These are phyloP conservation scores for Tetrastigma voinierianum DNA, from an alignment of 164 flowering plant genomes.

Conservation along the genomic window DNA sequence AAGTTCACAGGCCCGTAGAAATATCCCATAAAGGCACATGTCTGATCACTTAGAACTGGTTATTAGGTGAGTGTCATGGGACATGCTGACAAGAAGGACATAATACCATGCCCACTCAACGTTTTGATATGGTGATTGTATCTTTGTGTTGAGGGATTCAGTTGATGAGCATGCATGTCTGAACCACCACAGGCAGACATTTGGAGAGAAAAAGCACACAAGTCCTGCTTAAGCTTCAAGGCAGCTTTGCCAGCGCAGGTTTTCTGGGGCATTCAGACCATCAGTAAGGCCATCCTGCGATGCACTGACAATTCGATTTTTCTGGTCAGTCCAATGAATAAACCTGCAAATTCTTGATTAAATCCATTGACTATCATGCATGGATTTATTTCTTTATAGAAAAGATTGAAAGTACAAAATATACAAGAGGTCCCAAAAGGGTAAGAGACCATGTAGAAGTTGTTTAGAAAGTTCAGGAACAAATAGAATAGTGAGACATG, in stretches of 20 bases:
- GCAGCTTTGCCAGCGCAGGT: slow-evolving; percentile 92
- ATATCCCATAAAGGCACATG: slow-evolving; percentile 97
- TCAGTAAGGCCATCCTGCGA: slow-evolving; percentile 95
- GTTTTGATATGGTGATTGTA: slow-evolving; percentile 71
- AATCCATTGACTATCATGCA: no score
- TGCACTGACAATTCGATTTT: slow-evolving; percentile 93
- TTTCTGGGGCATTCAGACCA: slow-evolving; percentile 97
- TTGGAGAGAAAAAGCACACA: slow-evolving; percentile 95
- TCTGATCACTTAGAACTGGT: slow-evolving; percentile 96
- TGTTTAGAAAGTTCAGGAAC: no score
- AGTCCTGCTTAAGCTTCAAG: no score
- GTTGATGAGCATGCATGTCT: slow-evolving; percentile 88
- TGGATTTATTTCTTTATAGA: no score
- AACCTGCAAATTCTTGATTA: slow-evolving; percentile 39
- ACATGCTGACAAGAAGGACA: slow-evolving; percentile 91
- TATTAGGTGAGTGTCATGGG: slow-evolving; percentile 80
- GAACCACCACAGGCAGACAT: slow-evolving; percentile 96
- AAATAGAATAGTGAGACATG: no score
- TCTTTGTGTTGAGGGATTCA: slow-evolving; percentile 78
- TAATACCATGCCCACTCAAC: slow-evolving; percentile 92
- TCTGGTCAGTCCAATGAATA: slow-evolving; percentile 95
- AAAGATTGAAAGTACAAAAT: no score
- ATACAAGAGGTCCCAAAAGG: no score
- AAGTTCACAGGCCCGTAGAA: slow-evolving; percentile 82
- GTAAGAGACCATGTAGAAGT: no score